A percentile compares a stretch with the other conserved stretches of the same genome.
Evolutionary conservation across 192 early-diverging fungal species (phyloP).

Genomic region (Coemansia reversa): DNA sequence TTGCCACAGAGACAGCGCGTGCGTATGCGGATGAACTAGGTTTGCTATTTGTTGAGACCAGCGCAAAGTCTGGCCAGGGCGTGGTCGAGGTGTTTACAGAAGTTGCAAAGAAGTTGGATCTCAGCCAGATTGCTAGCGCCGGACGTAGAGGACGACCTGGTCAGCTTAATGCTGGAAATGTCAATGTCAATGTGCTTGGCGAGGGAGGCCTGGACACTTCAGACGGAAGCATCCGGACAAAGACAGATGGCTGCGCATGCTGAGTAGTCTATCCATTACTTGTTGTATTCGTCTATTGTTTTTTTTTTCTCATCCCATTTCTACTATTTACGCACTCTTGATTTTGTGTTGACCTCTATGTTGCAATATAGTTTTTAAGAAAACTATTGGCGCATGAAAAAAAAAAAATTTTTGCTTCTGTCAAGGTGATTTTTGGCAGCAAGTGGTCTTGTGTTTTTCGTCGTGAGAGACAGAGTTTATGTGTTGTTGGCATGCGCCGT

Average conservation of each 20-base stretch:
- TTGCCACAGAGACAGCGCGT: conserved; percentile 72
- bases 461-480: too few species aligned
- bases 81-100: conserved; percentile 91
- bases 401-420: too few species aligned
- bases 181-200: conserved; percentile 47
- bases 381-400: too few species aligned
- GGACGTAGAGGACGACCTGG: conserved; percentile 24
- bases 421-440: too few species aligned
- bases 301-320: conserved; percentile 16
- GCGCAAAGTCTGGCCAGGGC: conserved; percentile 80
- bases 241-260: conserved; percentile 44
- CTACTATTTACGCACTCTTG: conserved; percentile 25
- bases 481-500: too few species aligned
- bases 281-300: conserved; percentile 13
- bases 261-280: conserved; percentile 39
- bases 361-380: conserved; percentile 16
- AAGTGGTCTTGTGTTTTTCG: too few species aligned
- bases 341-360: conserved; percentile 42
- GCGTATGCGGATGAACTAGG: conserved; percentile 78
- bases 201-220: conserved; percentile 26
- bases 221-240: conserved; percentile 6
- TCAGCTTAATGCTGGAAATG: conserved; percentile 52
- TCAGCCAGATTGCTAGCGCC: conserved; percentile 43
- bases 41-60: conserved; percentile 87
- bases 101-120: conserved; percentile 60